Conservation (phyloP, 2,329 filamentous ascomycete genomes). For the Penicillium sp. region DNA sequence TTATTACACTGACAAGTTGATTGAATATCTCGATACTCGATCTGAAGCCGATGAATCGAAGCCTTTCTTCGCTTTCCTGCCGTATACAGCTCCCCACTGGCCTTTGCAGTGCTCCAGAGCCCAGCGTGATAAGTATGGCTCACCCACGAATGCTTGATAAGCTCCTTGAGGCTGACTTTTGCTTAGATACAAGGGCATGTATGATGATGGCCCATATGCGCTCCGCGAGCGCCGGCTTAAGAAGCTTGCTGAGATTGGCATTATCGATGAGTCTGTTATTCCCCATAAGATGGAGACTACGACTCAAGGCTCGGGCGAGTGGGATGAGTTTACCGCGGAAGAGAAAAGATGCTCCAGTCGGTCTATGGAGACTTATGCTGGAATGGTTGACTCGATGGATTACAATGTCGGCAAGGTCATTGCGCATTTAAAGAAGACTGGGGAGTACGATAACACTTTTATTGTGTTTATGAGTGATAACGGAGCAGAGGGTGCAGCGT, state of each 20-base stretch:
- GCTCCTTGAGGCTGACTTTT: slow-evolving; percentile 31
- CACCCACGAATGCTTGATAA: not conserved
- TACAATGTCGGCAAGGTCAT: slow-evolving; percentile 34
- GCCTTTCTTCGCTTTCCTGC: slow-evolving; percentile 49
- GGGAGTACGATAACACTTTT: slow-evolving; percentile 39
- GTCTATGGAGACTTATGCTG: slow-evolving; percentile 39
- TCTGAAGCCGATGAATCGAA: slow-evolving; percentile 37
- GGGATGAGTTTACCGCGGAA: slow-evolving; percentile 15
- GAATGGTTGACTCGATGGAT: slow-evolving; percentile 39
- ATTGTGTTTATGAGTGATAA: slow-evolving; percentile 43
- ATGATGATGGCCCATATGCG: slow-evolving; percentile 51
- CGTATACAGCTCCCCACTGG: slow-evolving; percentile 54
- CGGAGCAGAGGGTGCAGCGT: slow-evolving; percentile 36
- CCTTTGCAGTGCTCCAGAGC: slow-evolving; percentile 47
- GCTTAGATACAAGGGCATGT: slow-evolving; percentile 26
- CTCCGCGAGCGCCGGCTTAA: slow-evolving; percentile 46
- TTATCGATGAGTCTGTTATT: slow-evolving; percentile 28
- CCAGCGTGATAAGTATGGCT: not conserved
- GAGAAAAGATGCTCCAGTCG: slow-evolving; percentile 27
- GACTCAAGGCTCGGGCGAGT: slow-evolving; percentile 5
- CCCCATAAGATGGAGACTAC: slow-evolving; percentile 14
- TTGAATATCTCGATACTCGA: slow-evolving; percentile 30
- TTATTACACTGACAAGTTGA: slow-evolving; percentile 27
- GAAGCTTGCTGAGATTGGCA: slow-evolving; percentile 45
- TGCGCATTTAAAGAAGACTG: slow-evolving; percentile 27